These are phyloP conservation scores for Rhizopogon vinicolor DNA, from an alignment of 768 basidiomycete genomes.

Conservation along the genomic window DNA sequence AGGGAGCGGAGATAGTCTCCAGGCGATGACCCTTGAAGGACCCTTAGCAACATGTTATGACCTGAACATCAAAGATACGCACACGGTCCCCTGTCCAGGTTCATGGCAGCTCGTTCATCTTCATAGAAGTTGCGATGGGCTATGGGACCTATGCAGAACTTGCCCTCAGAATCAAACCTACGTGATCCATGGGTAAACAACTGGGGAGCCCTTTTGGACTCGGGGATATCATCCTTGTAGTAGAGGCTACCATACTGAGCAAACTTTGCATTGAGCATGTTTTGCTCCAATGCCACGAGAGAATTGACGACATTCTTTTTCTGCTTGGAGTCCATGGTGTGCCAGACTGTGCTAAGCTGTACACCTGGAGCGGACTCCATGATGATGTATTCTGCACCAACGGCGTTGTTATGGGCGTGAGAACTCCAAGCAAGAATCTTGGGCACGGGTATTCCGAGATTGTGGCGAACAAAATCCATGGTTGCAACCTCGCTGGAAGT, in stretches of 20 bases:
- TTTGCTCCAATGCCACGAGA: conserved; percentile 18
- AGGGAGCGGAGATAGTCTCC: conserved; percentile 16
- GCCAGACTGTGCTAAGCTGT: conserved; percentile 16
- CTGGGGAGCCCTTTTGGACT: conserved; percentile 1
- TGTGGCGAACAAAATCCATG: conserved; percentile 23
- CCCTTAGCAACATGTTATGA: background rate
- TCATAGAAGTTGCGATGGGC: conserved; percentile 23
- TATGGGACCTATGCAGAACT: conserved; percentile 28
- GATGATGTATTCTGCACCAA: conserved; percentile 29
- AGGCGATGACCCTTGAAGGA: conserved; percentile 13
- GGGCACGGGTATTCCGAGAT: conserved; percentile 24
- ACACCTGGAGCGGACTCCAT: conserved; percentile 28
- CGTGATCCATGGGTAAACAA: conserved; percentile 7
- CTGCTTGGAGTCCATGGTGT: conserved; percentile 8
- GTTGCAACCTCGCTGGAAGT: conserved; percentile 35
- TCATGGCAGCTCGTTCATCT: conserved; percentile 19
- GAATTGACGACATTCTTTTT: conserved; percentile 14
- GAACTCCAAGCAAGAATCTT: conserved; percentile 26
- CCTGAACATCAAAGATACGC: conserved; percentile 6
- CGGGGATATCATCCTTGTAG: conserved; percentile 22
- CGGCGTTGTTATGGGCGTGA: conserved; percentile 12
- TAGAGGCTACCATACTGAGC: conserved; percentile 28
- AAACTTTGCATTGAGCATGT: conserved; percentile 17
- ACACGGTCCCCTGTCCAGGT: conserved; percentile 30
- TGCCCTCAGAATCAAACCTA: conserved; percentile 13